Conservation (phyloP, 345 rosid species). For the Cardamine occulta region DNA sequence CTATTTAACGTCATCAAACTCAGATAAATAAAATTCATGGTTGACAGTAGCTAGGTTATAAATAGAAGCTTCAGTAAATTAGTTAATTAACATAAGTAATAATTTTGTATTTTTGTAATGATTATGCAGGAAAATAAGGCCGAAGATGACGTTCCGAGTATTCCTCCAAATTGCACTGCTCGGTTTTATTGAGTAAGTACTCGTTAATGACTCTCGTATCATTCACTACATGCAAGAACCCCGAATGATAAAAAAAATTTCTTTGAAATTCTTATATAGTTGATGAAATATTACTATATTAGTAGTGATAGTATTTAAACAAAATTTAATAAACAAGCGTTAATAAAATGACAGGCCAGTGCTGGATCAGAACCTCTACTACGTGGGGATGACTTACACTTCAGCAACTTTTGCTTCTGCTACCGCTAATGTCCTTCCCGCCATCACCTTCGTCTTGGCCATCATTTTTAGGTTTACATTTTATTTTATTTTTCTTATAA, state of each 20-base stretch:
- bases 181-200: slow-evolving; percentile 83
- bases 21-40: neutral
- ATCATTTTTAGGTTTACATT: slow-evolving; percentile 67
- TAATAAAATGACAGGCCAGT: slow-evolving; percentile 70
- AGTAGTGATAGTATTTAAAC: neutral
- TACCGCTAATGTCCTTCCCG: slow-evolving; percentile 69
- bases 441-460: slow-evolving; percentile 82
- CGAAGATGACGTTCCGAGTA: slow-evolving; percentile 75
- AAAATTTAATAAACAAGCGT: neutral
- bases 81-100: neutral
- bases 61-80: neutral
- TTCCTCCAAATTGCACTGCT: slow-evolving; percentile 73
- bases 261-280: too few relatives aligned
- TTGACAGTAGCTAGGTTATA: neutral
- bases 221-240: neutral
- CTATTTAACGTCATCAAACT: slow-evolving; percentile 1
- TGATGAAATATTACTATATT: neutral
- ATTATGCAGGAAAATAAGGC: slow-evolving; percentile 78
- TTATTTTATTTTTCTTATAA: neutral
- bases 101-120: slow-evolving; percentile 9
- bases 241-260: too few relatives aligned
- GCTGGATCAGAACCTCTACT: slow-evolving; percentile 87
- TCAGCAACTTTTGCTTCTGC: slow-evolving; percentile 92
- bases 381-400: slow-evolving; percentile 87
- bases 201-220: neutral